phyloP scores from a whole-genome alignment of 1,284 basidiomycete genomes.

The Rhodotorula sp. region DNA sequence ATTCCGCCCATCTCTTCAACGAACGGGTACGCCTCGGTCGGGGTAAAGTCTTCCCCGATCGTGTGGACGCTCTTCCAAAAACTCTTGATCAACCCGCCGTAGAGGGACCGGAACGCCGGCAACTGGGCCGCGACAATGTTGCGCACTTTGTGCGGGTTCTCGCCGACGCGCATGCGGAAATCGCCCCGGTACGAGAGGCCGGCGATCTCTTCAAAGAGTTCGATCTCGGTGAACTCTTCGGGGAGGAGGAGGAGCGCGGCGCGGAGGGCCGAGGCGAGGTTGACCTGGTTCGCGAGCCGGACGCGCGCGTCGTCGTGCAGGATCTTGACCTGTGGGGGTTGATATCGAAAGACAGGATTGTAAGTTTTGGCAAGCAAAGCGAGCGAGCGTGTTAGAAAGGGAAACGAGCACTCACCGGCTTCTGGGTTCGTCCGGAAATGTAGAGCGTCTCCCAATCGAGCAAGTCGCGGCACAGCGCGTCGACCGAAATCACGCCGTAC shows the following conservation, averaged over 20 bases:
- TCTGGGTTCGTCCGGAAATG: slow-evolving; percentile 93
- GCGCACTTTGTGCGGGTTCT: slow-evolving; percentile 89
- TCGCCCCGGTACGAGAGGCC: slow-evolving; percentile 86
- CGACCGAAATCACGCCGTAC: slow-evolving; percentile 93
- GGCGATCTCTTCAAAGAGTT: slow-evolving; percentile 82
- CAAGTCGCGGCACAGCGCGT: slow-evolving; percentile 82
- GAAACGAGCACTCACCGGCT: slow-evolving; percentile 58
- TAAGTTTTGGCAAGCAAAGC: neutral
- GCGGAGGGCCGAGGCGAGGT: slow-evolving; percentile 83
- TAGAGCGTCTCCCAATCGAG: slow-evolving; percentile 92
- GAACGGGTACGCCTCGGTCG: neutral
- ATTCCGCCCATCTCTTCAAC: slow-evolving; percentile 18
- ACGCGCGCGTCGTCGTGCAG: slow-evolving; percentile 84
- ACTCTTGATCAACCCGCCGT: slow-evolving; percentile 61
- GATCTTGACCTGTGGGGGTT: slow-evolving; percentile 60
- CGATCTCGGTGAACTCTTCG: slow-evolving; percentile 65
- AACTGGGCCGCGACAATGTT: slow-evolving; percentile 86
- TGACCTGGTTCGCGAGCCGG: slow-evolving; percentile 86
- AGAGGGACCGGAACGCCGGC: slow-evolving; percentile 80
- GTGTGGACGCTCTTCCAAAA: slow-evolving; percentile 42
- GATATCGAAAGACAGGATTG: accelerated
- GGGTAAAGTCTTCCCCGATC: slow-evolving; percentile 28
- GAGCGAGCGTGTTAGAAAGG: slow-evolving; percentile 8
- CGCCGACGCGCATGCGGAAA: slow-evolving; percentile 83
- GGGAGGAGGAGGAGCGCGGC: slow-evolving; percentile 69